Base-by-base conservation (phyloP, 768 basidiomycete genomes). In the Mycena maculata region DNA sequence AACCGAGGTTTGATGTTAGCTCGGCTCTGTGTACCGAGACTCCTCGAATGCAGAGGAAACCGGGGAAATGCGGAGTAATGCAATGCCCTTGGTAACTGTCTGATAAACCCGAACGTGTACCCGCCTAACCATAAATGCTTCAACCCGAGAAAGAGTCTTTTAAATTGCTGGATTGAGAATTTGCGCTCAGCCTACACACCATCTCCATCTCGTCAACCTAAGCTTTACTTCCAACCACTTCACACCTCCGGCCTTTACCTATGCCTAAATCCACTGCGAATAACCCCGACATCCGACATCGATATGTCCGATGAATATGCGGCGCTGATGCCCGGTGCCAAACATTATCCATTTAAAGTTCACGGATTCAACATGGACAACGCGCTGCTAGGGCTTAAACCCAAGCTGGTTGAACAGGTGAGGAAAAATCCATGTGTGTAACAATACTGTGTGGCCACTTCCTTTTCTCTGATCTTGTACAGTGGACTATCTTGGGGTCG, bases 291-390 rank as follows among this genome's bases (percentile, higher is more conserved):
- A n/a, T n/a, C n/a, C n/a, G n/a, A n/a, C n/a, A 47, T 47, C 15
- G n/a, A 47, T 22, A 47, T 47, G 45, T 47, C 45, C 9, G 45
- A 47, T 23, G 45, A 47, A 22, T 47, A 47, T 47, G 45, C 45
- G 5, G 4, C 45, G 22, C 25, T 47, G 45, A 47, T 47, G 12
- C 45, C 45, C 45, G 45, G 45, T 47, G 22, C 25, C 45, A 47
- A 47, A 47, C 45, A 47, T 22, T 47, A 23, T 27, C 45, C n/a
- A 15, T 47, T 22, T 27, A 47, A 47, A n/a, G n/a, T 47, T 22
- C 45, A 47, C 45, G 45, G 45, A 47, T 47, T 47, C 45, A 47
- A 47, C 45, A 47, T 47, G n/a, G n/a, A 47, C 45, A 47, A 47
- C 25, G 45, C 45, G 45, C n/a, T 47, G 45, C 45, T 47, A 22